These are phyloP conservation scores for Atalantia buxifolia DNA, from an alignment of 345 rosid species.

Conservation along the genomic window DNA sequence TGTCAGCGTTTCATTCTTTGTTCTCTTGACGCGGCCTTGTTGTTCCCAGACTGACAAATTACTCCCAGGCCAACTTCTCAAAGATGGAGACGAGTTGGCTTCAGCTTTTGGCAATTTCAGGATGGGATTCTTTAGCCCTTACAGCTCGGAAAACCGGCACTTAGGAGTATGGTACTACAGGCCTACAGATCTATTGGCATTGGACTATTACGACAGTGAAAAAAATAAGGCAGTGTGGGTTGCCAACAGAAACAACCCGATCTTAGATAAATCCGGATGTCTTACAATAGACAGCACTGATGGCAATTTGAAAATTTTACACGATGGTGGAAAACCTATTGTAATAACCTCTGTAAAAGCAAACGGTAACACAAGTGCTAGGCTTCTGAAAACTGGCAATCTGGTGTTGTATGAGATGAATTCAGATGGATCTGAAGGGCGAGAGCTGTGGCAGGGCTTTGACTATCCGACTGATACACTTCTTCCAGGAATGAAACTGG, in stretches of 20 bases:
- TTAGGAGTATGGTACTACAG: background rate
- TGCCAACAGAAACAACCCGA: conserved; percentile 5
- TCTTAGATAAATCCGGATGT: background rate
- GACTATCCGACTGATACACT: conserved; percentile 3
- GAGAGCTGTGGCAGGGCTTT: conserved; percentile 15
- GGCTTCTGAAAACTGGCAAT: conserved; percentile 32
- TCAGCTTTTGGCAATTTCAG: conserved; percentile 11
- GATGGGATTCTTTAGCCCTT: conserved; percentile 13
- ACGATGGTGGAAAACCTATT: background rate
- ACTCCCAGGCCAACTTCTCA: conserved; percentile 11
- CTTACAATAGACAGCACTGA: background rate
- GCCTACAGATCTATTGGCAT: background rate
- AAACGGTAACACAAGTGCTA: conserved; percentile 22
- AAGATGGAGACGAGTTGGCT: background rate
- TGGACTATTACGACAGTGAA: too few relatives aligned
- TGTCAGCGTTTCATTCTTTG: background rate
- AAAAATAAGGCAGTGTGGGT: background rate
- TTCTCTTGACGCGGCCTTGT: background rate
- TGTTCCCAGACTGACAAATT: conserved; percentile 3
- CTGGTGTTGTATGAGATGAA: conserved; percentile 29
- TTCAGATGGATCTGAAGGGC: conserved; percentile 22
- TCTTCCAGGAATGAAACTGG: conserved; percentile 45
- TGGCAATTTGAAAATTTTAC: conserved; percentile 5
- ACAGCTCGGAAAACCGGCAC: background rate
- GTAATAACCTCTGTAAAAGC: conserved; percentile 3